Conservation (phyloP, 148 eudicot species). For the Chenopodium quinoa region DNA sequence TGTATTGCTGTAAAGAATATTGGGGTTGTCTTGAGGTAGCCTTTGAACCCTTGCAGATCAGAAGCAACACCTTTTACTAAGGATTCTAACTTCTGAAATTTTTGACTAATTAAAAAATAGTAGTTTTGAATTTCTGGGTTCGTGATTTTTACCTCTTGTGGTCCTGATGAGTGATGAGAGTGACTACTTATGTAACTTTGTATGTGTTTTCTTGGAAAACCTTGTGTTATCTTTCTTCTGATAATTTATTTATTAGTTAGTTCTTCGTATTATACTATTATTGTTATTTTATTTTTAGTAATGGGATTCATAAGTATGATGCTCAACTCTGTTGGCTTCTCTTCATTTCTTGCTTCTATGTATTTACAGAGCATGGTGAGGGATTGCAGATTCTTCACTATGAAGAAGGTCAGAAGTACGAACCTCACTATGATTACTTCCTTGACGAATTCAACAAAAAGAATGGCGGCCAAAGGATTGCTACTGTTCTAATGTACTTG, state of each 20-base stretch:
- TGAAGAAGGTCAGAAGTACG: conserved; percentile 76
- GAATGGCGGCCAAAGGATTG: conserved; percentile 80
- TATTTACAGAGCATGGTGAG: conserved; percentile 52
- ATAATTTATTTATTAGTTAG: too few species aligned
- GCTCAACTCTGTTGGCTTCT: background rate
- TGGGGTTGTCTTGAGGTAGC: background rate
- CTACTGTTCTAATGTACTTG: conserved; percentile 72
- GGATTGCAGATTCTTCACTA: conserved; percentile 78
- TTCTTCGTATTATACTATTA: too few species aligned
- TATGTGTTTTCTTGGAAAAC: background rate
- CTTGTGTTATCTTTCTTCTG: background rate
- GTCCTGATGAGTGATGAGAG: background rate
- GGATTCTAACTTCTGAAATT: background rate
- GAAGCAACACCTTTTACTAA: background rate
- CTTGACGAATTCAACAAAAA: conserved; percentile 62
- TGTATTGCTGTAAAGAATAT: background rate
- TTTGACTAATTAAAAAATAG: background rate
- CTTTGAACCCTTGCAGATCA: background rate
- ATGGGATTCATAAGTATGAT: background rate
- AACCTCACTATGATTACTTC: conserved; percentile 74
- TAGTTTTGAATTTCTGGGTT: background rate
- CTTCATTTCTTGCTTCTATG: background rate
- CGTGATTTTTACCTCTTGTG: background rate
- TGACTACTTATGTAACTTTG: background rate
- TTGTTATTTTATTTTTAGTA: background rate